Base-by-base conservation (phyloP, 768 basidiomycete genomes). In the Pleurotus djamor region DNA sequence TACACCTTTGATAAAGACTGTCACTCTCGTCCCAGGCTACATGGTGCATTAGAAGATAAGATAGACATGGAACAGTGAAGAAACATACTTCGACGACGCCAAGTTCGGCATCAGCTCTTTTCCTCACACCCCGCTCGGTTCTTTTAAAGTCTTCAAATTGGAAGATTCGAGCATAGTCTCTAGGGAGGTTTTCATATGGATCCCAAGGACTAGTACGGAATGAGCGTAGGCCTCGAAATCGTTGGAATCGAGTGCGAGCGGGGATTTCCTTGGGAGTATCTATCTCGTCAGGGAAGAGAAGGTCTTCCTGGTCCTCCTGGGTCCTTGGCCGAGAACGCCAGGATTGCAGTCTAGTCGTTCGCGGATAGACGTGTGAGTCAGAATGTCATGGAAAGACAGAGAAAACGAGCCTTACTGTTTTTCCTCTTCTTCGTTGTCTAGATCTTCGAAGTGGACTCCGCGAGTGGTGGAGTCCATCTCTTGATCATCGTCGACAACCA, bases 121-220 rank as follows among this genome's bases (percentile, higher is more conserved):
- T 80, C 57, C 81, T 83, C 37, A 94, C 83, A 47, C 78, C 79
- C 9, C 89, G 79, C 66, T 92, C 89, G 4, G 94, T 97, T 16
- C 89, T 83, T 70, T 87, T 91, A 76, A 91, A 97, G 66, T 96
- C 92, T 73, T 98, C 95, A 67, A 98, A 97, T 70, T 95, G 92
- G 75, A 98, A 99, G 65, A 98, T 96, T 44, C 90, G 83, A 2
- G 90, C 94, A 67, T 98, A 98, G 69, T 99, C 95, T 52, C 88
- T 75, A 10, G 96, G 96, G 9, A 99, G 79, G 67, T 96, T 96
- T 73, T 99, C 96, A 66, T 90, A 98, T 6, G 96, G 88, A 70
- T 98, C 97, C 97, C 96, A 99, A 38, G 92, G 93, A 69, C 92
- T 95, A 5, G 96, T 98, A 38, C 96, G 79, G 81, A 99, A 92